A percentile compares a stretch with the other conserved stretches of the same genome.
phyloP scores from a whole-genome alignment of 2,329 filamentous ascomycete species.

The Acrocalymma vagum region DNA sequence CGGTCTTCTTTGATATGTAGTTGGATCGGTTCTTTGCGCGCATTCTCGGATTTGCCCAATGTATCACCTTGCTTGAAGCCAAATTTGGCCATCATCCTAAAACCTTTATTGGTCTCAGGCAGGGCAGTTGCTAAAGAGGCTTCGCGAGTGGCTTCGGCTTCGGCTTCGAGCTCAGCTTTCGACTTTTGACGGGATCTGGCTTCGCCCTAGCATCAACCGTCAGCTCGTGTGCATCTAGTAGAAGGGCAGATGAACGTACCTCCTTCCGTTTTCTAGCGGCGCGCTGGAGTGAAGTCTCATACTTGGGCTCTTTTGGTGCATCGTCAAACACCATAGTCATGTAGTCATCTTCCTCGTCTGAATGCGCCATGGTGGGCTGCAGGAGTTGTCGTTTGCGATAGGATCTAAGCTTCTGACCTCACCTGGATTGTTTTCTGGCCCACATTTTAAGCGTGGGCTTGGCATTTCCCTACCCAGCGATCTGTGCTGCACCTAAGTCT shows the following conservation, averaged over 20 bases:
- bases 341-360: slow-evolving; percentile 89
- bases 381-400: neutral
- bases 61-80: slow-evolving; percentile 82
- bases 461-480: slow-evolving; percentile 2
- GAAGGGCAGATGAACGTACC: slow-evolving; percentile 37
- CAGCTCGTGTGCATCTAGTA: slow-evolving; percentile 12
- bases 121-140: slow-evolving; percentile 78
- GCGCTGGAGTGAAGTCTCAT: slow-evolving; percentile 71
- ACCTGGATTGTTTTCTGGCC: neutral
- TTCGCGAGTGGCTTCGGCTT: slow-evolving; percentile 77
- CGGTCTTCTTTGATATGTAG: slow-evolving; percentile 80
- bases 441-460: slow-evolving; percentile 11
- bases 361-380: slow-evolving; percentile 41
- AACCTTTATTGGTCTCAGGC: slow-evolving; percentile 79
- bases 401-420: slow-evolving; percentile 1
- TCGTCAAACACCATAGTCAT: slow-evolving; percentile 94
- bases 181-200: slow-evolving; percentile 63
- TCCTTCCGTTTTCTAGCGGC: slow-evolving; percentile 63
- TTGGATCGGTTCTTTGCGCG: slow-evolving; percentile 75
- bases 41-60: slow-evolving; percentile 70
- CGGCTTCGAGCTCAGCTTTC: slow-evolving; percentile 81
- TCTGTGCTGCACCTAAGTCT: slow-evolving; percentile 4
- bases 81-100: slow-evolving; percentile 97
- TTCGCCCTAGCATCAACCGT: slow-evolving; percentile 31
- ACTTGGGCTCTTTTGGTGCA: slow-evolving; percentile 54